Conservation (phyloP, 2,329 filamentous ascomycete genomes). For the Exophiala sp. region DNA sequence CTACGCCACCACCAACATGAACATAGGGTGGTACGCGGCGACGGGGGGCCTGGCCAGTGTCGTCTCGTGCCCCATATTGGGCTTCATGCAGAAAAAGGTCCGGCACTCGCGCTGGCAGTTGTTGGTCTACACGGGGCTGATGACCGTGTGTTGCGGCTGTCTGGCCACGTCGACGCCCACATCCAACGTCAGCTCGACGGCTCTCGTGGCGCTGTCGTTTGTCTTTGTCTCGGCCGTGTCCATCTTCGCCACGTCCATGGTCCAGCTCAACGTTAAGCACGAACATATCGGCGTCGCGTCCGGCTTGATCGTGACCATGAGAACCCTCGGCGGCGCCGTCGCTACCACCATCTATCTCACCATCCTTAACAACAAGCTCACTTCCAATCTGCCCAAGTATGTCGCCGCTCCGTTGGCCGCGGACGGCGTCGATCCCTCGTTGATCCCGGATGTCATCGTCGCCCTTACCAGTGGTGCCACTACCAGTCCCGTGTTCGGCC, state of each 20-base stretch:
- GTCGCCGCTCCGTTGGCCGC: slow-evolving; percentile 1
- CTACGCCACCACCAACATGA: not conserved
- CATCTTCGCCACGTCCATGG: not conserved
- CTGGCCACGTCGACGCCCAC: not conserved
- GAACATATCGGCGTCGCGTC: not conserved
- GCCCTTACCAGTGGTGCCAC: not conserved
- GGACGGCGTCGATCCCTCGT: not conserved
- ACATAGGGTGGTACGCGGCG: not conserved
- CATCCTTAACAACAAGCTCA: not conserved
- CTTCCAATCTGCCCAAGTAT: not conserved
- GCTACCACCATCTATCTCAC: not conserved
- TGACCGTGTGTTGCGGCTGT: not conserved
- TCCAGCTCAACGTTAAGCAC: not conserved
- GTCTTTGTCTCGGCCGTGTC: not conserved
- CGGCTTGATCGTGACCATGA: not conserved
- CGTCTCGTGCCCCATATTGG: not conserved
- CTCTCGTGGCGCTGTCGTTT: not conserved
- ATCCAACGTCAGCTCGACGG: not conserved
- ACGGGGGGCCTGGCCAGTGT: not conserved
- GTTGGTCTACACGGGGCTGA: not conserved
- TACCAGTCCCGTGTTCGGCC: not conserved
- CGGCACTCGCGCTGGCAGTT: not conserved
- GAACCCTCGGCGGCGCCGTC: not conserved
- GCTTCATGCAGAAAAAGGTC: not conserved
- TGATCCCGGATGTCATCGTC: slow-evolving; percentile 1